These are phyloP conservation scores for Tribonema minus DNA, from an alignment of 108 stramenopile genomes.

Conservation along the genomic window DNA sequence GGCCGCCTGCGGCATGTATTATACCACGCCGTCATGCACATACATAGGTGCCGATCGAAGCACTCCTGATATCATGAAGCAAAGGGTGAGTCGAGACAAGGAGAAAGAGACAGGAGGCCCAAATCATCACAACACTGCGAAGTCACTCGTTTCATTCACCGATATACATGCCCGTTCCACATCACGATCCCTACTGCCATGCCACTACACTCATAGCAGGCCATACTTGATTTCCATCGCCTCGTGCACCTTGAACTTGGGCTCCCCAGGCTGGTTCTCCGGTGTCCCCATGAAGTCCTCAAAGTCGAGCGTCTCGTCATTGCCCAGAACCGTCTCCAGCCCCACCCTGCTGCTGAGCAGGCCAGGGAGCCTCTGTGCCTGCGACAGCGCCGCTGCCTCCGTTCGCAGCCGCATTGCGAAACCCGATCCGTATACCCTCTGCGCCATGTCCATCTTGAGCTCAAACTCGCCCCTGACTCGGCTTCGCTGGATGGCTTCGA, in stretches of 20 bases:
- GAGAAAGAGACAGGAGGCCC: too few relatives aligned
- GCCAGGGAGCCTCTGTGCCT: constrained; percentile 26
- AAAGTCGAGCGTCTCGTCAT: constrained; percentile 38
- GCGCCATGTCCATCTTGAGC: constrained; percentile 33
- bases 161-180: too few relatives aligned
- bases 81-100: too few relatives aligned
- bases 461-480: constrained; percentile 20
- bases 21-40: too few relatives aligned
- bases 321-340: constrained; percentile 33
- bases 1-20: too few relatives aligned
- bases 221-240: constrained; percentile 33
- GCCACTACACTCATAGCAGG: constrained; percentile 9
- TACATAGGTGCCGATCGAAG: too few relatives aligned
- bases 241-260: constrained; percentile 30
- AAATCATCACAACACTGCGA: too few relatives aligned
- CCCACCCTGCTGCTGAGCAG: constrained; percentile 30
- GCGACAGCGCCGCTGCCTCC: constrained; percentile 19
- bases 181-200: too few relatives aligned
- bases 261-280: constrained; percentile 13
- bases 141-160: too few relatives aligned
- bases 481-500: constrained; percentile 17
- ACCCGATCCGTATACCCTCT: constrained; percentile 27
- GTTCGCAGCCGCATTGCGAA: constrained; percentile 45
- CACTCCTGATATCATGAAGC: too few relatives aligned
- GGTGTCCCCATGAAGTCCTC: constrained; percentile 30